These are phyloP conservation scores for Saccharomycopsis vini DNA, from an alignment of 805 yeast species.

Conservation along the genomic window DNA sequence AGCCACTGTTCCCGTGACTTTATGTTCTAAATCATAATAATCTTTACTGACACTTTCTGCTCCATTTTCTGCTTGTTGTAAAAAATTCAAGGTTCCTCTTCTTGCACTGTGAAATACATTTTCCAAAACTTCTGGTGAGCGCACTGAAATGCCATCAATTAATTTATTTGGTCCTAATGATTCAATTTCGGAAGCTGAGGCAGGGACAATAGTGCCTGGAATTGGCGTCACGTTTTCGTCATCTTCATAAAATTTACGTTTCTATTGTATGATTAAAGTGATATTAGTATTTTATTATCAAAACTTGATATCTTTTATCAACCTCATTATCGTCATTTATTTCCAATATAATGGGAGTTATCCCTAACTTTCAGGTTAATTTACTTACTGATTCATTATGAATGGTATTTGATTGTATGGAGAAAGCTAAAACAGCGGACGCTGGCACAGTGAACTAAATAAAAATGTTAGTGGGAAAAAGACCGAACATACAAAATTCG, in stretches of 20 bases:
- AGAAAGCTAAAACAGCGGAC: too few relatives aligned
- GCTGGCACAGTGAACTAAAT: too few relatives aligned
- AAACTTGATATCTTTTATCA: not conserved
- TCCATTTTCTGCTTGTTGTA: constrained; percentile 29
- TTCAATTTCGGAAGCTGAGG: constrained; percentile 34
- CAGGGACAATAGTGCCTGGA: constrained; percentile 42
- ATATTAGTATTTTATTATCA: not conserved
- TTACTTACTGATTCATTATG: constrained; percentile 11
- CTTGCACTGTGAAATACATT: constrained; percentile 40
- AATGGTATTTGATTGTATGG: not conserved
- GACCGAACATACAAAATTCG: too few relatives aligned
- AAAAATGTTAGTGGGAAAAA: too few relatives aligned
- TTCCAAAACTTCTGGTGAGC: constrained; percentile 44
- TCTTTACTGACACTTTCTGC: constrained; percentile 40
- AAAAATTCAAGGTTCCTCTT: constrained; percentile 29
- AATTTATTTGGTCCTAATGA: constrained; percentile 38
- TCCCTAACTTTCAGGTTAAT: not conserved
- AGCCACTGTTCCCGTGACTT: constrained; percentile 53
- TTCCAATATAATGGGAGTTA: not conserved
- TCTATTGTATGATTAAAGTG: constrained; percentile 17
- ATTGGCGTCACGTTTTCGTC: constrained; percentile 37
- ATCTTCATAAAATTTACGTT: constrained; percentile 42
- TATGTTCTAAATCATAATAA: constrained; percentile 52
- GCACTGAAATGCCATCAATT: constrained; percentile 48
- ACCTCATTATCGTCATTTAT: not conserved